These are phyloP conservation scores for Phragmites australis DNA, from an alignment of 176 grass and related monocot species.

Conservation along the genomic window DNA sequence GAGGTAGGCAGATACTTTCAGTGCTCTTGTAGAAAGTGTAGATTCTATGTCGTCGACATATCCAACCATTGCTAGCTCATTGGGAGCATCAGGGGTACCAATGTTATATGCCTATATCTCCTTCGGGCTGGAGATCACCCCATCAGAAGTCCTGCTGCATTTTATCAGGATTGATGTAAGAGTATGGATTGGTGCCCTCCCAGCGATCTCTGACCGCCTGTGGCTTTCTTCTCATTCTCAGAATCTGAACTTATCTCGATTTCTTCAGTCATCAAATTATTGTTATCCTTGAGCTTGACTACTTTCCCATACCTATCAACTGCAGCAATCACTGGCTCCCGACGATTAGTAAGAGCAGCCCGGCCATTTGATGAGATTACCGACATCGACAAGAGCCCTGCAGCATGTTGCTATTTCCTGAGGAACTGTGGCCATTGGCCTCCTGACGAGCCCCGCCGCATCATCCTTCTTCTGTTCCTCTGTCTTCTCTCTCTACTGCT, in stretches of 20 bases:
- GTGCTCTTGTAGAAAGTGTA: slow-evolving; percentile 67
- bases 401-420: slow-evolving; percentile 6
- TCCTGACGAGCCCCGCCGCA: slow-evolving; percentile 33
- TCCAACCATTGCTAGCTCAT: slow-evolving; percentile 72
- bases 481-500: no score
- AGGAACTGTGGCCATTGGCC: slow-evolving; percentile 16
- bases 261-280: slow-evolving; percentile 20
- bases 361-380: slow-evolving; percentile 25
- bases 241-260: slow-evolving; percentile 37
- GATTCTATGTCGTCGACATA: slow-evolving; percentile 72
- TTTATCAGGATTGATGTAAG: slow-evolving; percentile 16
- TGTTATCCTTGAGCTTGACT: slow-evolving; percentile 34
- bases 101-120: slow-evolving; percentile 47
- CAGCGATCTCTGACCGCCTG: background rate
- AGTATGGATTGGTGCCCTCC: slow-evolving; percentile 31
- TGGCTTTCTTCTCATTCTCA: slow-evolving; percentile 34
- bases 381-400: slow-evolving; percentile 24
- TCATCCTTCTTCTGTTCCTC: no score
- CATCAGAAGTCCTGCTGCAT: slow-evolving; percentile 50
- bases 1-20: slow-evolving; percentile 50
- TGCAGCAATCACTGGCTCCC: slow-evolving; percentile 13
- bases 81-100: slow-evolving; percentile 52
- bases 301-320: slow-evolving; percentile 7
- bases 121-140: slow-evolving; percentile 28
- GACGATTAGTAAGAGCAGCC: slow-evolving; percentile 20